Conservation (phyloP, 305 asterid species). For the Caryopteris hybrid region DNA sequence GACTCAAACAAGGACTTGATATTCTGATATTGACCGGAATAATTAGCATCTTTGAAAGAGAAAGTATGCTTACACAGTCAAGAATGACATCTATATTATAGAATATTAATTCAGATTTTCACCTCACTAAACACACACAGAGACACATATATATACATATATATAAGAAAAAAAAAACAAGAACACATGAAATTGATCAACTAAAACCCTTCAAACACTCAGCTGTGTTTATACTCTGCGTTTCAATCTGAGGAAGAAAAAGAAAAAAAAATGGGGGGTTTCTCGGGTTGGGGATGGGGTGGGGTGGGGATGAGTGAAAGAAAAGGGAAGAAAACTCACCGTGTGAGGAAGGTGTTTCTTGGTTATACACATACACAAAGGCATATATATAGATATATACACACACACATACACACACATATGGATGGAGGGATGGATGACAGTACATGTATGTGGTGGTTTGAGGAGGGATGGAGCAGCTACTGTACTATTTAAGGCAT, state of each 20-base stretch:
- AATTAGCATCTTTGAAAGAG: conserved; percentile 22
- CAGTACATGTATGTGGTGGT: conserved; percentile 7
- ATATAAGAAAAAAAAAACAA: background rate
- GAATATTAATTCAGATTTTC: too few species aligned
- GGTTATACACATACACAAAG: background rate
- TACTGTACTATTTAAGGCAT: conserved; percentile 1
- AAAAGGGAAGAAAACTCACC: conserved; percentile 6
- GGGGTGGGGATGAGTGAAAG: background rate
- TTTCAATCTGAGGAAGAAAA: background rate
- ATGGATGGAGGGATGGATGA: background rate
- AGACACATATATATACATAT: background rate
- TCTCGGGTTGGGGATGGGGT: background rate
- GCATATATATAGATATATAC: background rate
- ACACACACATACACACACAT: background rate
- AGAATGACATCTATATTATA: too few species aligned
- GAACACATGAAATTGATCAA: background rate
- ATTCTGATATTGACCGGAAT: background rate
- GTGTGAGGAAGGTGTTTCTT: conserved; percentile 16
- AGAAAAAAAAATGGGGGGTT: background rate
- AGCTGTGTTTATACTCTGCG: background rate
- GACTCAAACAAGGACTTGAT: background rate
- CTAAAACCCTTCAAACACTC: background rate
- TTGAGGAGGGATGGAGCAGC: conserved; percentile 6
- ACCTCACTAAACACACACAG: too few species aligned
- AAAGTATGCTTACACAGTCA: background rate